Conservation (phyloP, 371 early-diverging fungal species). For the Mucor velutinosus region DNA sequence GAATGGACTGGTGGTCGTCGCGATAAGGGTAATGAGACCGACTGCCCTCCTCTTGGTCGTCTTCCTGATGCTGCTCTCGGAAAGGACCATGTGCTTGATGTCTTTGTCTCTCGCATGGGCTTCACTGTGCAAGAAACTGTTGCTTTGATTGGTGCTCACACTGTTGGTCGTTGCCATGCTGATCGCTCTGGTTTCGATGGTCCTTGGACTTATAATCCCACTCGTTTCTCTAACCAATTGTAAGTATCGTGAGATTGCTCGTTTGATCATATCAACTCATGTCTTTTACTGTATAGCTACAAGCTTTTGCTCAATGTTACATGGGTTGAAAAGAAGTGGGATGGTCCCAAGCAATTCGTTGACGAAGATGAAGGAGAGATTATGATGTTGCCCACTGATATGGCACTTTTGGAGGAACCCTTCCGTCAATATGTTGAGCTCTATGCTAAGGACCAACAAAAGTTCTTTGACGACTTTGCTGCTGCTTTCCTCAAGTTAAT, state of each 20-base stretch:
- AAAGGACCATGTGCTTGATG: conserved; percentile 68
- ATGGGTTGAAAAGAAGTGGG: conserved; percentile 77
- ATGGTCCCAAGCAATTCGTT: conserved; percentile 75
- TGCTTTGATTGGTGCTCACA: conserved; percentile 86
- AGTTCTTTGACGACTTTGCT: conserved; percentile 82
- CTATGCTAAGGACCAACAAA: conserved; percentile 78
- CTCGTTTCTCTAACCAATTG: conserved; percentile 83
- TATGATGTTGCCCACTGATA: conserved; percentile 92
- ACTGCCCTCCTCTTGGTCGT: conserved; percentile 81
- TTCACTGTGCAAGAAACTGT: conserved; percentile 79
- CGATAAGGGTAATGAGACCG: conserved; percentile 57
- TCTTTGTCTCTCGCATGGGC: conserved; percentile 81
- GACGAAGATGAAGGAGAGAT: conserved; percentile 67
- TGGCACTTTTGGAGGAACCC: conserved; percentile 69
- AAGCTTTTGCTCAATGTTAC: conserved; percentile 64
- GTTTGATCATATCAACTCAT: not conserved
- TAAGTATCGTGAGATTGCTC: conserved; percentile 18
- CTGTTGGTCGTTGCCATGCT: conserved; percentile 87
- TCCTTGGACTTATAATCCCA: conserved; percentile 87
- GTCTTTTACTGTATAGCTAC: conserved; percentile 40
- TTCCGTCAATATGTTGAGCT: conserved; percentile 77
- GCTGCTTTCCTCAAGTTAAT: conserved; percentile 79
- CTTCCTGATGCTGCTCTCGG: conserved; percentile 84
- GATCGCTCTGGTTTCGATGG: conserved; percentile 86
- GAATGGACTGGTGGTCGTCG: conserved; percentile 81